Evolutionary conservation across 306 rosid species (phyloP).

Genomic region (Prunus padus): DNA sequence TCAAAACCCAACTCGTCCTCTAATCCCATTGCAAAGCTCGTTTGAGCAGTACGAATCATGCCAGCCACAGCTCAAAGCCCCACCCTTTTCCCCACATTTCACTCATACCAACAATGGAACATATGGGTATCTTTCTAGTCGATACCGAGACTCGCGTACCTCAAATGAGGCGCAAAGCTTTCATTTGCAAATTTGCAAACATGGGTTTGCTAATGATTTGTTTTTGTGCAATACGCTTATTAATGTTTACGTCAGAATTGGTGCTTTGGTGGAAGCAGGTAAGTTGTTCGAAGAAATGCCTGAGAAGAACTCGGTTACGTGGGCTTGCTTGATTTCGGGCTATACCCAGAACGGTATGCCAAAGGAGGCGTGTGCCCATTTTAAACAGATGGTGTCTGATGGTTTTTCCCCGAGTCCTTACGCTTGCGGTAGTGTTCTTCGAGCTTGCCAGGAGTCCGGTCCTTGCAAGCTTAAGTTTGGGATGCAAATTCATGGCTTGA

Average conservation of each 20-base stretch:
- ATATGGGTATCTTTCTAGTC: constrained; percentile 33
- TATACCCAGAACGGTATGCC: constrained; percentile 56
- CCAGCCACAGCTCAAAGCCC: constrained; percentile 18
- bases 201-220: constrained; percentile 56
- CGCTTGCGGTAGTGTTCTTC: constrained; percentile 71
- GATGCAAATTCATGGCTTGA: constrained; percentile 64
- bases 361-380: constrained; percentile 56
- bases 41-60: constrained; percentile 33
- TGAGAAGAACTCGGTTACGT: constrained; percentile 61
- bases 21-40: constrained; percentile 25
- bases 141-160: constrained; percentile 42
- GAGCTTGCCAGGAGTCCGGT: constrained; percentile 69
- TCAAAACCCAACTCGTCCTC: constrained; percentile 16
- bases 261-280: constrained; percentile 47
- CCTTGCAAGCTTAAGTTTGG: constrained; percentile 50
- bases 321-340: constrained; percentile 83
- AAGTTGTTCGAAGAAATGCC: constrained; percentile 75
- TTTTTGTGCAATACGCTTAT: constrained; percentile 72
- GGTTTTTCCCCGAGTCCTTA: constrained; percentile 60
- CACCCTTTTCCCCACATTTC: neutral
- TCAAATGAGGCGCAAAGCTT: constrained; percentile 54
- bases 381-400: constrained; percentile 48
- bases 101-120: constrained; percentile 22
- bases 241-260: constrained; percentile 50
- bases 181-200: constrained; percentile 61